Evolutionary conservation across 441 rosid genomes (phyloP).

Genomic region (Erodium trifolium): DNA sequence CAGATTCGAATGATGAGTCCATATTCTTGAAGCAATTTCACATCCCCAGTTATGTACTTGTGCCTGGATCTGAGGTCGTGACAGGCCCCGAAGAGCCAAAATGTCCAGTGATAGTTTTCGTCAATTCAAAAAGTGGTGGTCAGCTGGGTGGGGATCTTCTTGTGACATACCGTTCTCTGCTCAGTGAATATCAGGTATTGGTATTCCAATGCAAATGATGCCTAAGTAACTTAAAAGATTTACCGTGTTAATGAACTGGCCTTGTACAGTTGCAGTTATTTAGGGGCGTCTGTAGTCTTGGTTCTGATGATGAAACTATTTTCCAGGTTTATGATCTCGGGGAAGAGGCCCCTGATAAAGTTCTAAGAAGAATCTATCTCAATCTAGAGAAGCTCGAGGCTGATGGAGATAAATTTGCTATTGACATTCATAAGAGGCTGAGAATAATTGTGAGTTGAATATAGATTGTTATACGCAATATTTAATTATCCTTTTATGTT

Average conservation of each 20-base stretch:
- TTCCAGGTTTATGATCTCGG: slow-evolving; percentile 40
- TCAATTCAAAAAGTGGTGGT: slow-evolving; percentile 45
- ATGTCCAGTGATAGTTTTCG: slow-evolving; percentile 41
- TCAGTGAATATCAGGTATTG: slow-evolving; percentile 35
- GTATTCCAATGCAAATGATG: background rate
- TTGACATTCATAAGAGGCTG: slow-evolving; percentile 31
- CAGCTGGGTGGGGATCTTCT: slow-evolving; percentile 42
- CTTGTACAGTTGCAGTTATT: background rate
- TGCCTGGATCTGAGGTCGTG: slow-evolving; percentile 22
- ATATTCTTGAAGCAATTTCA: slow-evolving; percentile 19
- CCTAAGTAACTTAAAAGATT: background rate
- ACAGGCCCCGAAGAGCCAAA: slow-evolving; percentile 19
- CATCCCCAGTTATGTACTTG: slow-evolving; percentile 35
- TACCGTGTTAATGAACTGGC: background rate
- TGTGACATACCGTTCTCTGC: slow-evolving; percentile 32
- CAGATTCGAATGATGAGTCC: background rate
- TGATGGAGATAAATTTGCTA: slow-evolving; percentile 31
- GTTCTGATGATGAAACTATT: background rate
- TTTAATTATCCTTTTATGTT: slow-evolving; percentile 5
- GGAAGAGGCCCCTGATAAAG: slow-evolving; percentile 33
- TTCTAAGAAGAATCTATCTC: slow-evolving; percentile 31
- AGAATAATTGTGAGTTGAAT: slow-evolving; percentile 39
- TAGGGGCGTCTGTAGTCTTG: background rate
- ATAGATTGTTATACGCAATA: background rate
- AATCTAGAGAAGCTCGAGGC: slow-evolving; percentile 25